Base-by-base conservation (phyloP, 768 basidiomycete species). In the Ramaria sp. region DNA sequence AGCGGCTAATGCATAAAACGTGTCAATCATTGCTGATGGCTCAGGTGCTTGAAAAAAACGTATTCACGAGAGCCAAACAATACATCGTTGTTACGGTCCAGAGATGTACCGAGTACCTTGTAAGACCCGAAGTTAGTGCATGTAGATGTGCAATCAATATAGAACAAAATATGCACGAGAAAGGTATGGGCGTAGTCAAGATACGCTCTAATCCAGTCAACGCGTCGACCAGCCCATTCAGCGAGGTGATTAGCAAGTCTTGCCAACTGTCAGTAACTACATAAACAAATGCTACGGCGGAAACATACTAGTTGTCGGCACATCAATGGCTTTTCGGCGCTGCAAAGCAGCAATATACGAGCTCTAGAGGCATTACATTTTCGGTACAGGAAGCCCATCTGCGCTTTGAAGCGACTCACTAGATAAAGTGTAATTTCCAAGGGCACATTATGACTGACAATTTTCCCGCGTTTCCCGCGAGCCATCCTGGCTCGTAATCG, bases 121-220 rank as follows among this genome's bases (percentile, higher is more conserved):
- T 36, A 34, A 13, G 32, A 42, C 30, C 36, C 37, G 27, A 32
- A 5, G 28, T 39, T 10, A 55, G 48, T 22, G 18, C 13, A 3
- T 25, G 47, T 12, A 9, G 16, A n/a, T n/a, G n/a, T 24, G 22
- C 24, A 3, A 24, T 5, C 20, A n/a, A 22, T 30, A n/a, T 24
- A 24, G 28, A 9, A 22, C 43, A 2, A 34, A 34, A 34, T 4
- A 66, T 76, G 39, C 59, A 85, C 77, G 83, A 85, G 67, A 83
- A 86, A 9, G 84, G 85, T 43, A 88, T 84, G 3, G 85, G 84
- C 1, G 83, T 84, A 0, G 83, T 86, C 4, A 88, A 71, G 57
- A 86, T 84, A 39, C 85, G 71, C 61, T 88, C 85, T 1, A 87
- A 69, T 3, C 81, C 81, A 10, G 83, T 85, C 47, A 87, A 67